Conservation (phyloP, 2,329 filamentous ascomycete species). For the Colletotrichum sublineola region DNA sequence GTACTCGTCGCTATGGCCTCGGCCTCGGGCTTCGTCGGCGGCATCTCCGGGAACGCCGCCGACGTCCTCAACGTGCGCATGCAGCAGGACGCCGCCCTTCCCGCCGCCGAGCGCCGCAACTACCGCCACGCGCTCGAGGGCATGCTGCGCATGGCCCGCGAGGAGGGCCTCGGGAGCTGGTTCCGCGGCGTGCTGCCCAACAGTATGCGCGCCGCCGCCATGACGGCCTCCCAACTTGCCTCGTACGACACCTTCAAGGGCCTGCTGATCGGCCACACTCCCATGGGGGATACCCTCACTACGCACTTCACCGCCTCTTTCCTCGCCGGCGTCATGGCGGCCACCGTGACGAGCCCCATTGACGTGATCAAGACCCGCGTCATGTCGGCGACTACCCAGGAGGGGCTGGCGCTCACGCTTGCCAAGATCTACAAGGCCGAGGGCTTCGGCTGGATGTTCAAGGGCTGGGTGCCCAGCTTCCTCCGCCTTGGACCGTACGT, state of each 20-base stretch:
- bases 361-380: constrained; percentile 92
- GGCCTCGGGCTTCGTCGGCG: constrained; percentile 87
- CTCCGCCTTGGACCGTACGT: constrained; percentile 74
- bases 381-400: constrained; percentile 75
- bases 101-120: constrained; percentile 79
- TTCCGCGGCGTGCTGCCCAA: constrained; percentile 92
- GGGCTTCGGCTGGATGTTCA: constrained; percentile 87
- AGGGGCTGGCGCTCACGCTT: constrained; percentile 71
- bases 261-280: constrained; percentile 74
- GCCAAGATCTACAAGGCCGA: constrained; percentile 77
- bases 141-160: constrained; percentile 85
- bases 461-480: constrained; percentile 88
- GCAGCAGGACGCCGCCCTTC: constrained; percentile 91
- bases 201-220: constrained; percentile 82
- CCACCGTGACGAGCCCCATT: constrained; percentile 86
- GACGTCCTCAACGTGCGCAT: constrained; percentile 98
- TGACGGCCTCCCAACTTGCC: constrained; percentile 88
- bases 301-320: constrained; percentile 86
- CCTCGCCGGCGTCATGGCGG: constrained; percentile 84
- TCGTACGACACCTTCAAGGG: constrained; percentile 88
- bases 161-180: constrained; percentile 81
- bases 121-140: constrained; percentile 93
- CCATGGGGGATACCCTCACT: constrained; percentile 76
- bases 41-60: constrained; percentile 91
- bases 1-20: constrained; percentile 87